Percentiles rank a stretch among this genome's conserved stretches.
These are phyloP conservation scores for Saccharomycopsis sp. DNA, from an alignment of 805 yeast species.

Conservation along the genomic window DNA sequence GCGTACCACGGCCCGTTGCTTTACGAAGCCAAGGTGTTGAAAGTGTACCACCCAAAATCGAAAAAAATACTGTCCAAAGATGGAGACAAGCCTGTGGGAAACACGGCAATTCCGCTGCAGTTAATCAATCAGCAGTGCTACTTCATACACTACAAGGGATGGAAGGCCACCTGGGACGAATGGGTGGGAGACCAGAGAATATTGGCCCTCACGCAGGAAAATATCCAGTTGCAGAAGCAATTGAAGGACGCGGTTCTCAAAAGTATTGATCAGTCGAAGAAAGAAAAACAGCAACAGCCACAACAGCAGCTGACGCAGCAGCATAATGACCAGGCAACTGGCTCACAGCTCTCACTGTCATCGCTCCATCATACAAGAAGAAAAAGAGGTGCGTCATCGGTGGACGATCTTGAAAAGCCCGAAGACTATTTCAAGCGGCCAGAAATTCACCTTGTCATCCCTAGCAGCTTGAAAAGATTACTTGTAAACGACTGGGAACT, in stretches of 20 bases:
- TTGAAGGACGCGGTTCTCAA: slow-evolving; percentile 43
- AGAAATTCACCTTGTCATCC: slow-evolving; percentile 50
- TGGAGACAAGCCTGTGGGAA: slow-evolving; percentile 29
- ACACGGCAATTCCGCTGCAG: slow-evolving; percentile 10
- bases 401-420: slow-evolving; percentile 27
- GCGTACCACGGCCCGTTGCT: slow-evolving; percentile 90
- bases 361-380: slow-evolving; percentile 21
- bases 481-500: slow-evolving; percentile 93
- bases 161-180: slow-evolving; percentile 96
- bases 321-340: not conserved
- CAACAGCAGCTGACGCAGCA: slow-evolving; percentile 6
- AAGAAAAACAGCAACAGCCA: slow-evolving; percentile 20
- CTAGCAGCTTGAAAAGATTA: slow-evolving; percentile 58
- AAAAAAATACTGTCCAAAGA: slow-evolving; percentile 36
- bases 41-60: slow-evolving; percentile 50
- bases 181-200: slow-evolving; percentile 77
- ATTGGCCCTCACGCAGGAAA: slow-evolving; percentile 62
- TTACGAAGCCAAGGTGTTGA: slow-evolving; percentile 78
- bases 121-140: not conserved
- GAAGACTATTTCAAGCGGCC: slow-evolving; percentile 25
- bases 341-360: not conserved
- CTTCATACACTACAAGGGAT: slow-evolving; percentile 85
- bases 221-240: slow-evolving; percentile 54
- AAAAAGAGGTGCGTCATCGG: slow-evolving; percentile 24
- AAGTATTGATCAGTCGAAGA: slow-evolving; percentile 21